Percentiles rank a stretch among this genome's conserved stretches.
Evolutionary conservation across 306 rosid genomes (phyloP).

Genomic region (Senna siamea): DNA sequence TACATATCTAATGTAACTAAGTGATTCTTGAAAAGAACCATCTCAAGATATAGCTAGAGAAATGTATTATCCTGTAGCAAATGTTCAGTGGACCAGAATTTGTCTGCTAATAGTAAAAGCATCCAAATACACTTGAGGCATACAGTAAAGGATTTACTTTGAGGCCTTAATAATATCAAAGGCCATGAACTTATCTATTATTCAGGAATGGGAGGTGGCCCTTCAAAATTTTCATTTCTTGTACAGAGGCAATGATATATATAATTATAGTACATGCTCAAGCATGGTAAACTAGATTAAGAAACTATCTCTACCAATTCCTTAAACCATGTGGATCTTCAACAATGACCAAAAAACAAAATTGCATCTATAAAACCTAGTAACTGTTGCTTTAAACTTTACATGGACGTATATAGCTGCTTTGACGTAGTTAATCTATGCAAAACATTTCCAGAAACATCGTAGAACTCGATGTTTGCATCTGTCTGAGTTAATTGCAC

Average conservation of each 20-base stretch:
- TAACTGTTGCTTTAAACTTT: conserved; percentile 6
- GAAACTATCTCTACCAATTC: conserved; percentile 9
- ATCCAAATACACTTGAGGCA: not conserved
- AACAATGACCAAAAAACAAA: too few relatives aligned
- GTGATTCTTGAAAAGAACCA: not conserved
- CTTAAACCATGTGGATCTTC: not conserved
- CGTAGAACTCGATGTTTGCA: conserved; percentile 52
- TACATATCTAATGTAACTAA: not conserved
- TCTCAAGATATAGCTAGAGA: not conserved
- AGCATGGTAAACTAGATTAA: not conserved
- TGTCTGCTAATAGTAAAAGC: not conserved
- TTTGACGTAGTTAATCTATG: conserved; percentile 41
- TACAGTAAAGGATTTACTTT: too few relatives aligned
- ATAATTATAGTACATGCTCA: not conserved
- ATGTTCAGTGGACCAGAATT: not conserved
- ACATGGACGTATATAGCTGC: conserved; percentile 45
- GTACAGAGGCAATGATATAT: not conserved
- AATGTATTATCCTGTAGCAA: not conserved
- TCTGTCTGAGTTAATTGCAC: conserved; percentile 48
- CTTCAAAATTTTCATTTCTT: not conserved
- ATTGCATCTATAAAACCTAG: not conserved
- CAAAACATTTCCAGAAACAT: conserved; percentile 51
- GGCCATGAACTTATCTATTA: not conserved
- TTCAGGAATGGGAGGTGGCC: not conserved
- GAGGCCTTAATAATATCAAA: not conserved